Evolutionary conservation across 139 green algal genomes (phyloP), one percentile per base, ranked within the genome.

Genomic region (Pseudopediastrum boryanum): DNA sequence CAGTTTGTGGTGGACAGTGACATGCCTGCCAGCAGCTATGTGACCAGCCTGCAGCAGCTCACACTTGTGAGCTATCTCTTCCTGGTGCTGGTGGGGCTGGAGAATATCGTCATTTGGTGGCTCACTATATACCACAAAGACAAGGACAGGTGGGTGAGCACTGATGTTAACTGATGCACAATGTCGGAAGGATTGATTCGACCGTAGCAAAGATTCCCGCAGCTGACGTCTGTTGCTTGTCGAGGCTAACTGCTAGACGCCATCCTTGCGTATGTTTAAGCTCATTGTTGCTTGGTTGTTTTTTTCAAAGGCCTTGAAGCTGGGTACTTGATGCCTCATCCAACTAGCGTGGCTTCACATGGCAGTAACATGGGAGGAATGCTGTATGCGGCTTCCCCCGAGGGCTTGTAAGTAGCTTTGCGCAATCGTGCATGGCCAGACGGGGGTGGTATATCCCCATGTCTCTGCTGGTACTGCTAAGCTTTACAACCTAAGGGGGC

Each of bases 1-100:
- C 72, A 79, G 56, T 79, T 79, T 61, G 72, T 79, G 9, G 56
- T 79, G 35, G 70, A 78, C 70, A 54, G 33, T 13, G 70, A 78
- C 56, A 43, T 70, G 39, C 72, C 72, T 42, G 46, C 16, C 72
- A 71, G 56, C 72, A 71, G 56, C 58, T 79, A 79, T 43, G 46
- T 79, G 19, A 79, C 56, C 9, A 41, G 56, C 39, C 42, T 79
- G 58, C 54, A 79, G 56, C 72, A 79, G 56, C 72, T 79, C 12
- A 70, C 56, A 29, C 56, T 79, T 1, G n/a, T 29, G 4, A 51
- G 29, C 13, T 71, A 79, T 43, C 56, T 79, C 42, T 39, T 19
- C 0, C 56, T 79, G 19, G 70, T 79, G 3, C 27, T 79, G n/a
- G 56, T 79, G 7, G 72, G 72, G 25, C 9, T 59, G 2, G 56